Evolutionary conservation across 2,329 filamentous ascomycete species (phyloP), one percentile per base, ranked within the genome.

Genomic region (Alternaria metachromatica): DNA sequence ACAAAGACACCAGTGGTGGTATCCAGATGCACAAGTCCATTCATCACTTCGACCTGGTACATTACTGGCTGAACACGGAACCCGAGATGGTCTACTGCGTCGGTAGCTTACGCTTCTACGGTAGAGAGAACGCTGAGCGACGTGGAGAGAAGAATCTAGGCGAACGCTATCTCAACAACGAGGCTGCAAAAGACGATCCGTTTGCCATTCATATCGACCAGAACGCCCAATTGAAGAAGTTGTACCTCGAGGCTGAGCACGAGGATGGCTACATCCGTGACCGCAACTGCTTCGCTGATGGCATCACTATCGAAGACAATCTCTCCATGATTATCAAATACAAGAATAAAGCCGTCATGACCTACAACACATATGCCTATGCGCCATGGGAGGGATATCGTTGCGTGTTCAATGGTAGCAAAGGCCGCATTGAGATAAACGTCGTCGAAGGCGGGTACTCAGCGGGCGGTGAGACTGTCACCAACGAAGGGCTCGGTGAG

Each of bases 251-350:
- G 33, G 87, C 88, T 0, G 88, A 90, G 80, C 84, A 89, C 62
- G 88, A 90, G 69, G 88, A 90, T 66, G 82, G 82, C 20, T 90
- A 90, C 69, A 83, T 86, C 62, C 84, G 88, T 0, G 88, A 90
- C 70, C 87, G 88, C 75, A 88, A 84, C 69, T 87, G 89, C 1
- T 89, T 90, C 58, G 83, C 86, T 0, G 88, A 90, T 63, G 88
- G 88, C 2, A 88, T 90, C 60, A 88, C 82, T 67, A 89, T 89
- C 60, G 87, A 90, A 73, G 88, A 90, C 68, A 89, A 87, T 0
- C 88, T 89, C 86, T 87, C 83, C 44, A 77, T 89, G 28, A 80
- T 90, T 45, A 85, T 89, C 26, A 80, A 84, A 53, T 90, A 90
- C 71, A 80, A 81, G 18, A 87, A 82, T 55, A 85, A 87, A 4